Percentiles rank a stretch among this genome's conserved stretches.
Conservation (phyloP, 2,329 filamentous ascomycete species). For the Penicillium sp. region DNA sequence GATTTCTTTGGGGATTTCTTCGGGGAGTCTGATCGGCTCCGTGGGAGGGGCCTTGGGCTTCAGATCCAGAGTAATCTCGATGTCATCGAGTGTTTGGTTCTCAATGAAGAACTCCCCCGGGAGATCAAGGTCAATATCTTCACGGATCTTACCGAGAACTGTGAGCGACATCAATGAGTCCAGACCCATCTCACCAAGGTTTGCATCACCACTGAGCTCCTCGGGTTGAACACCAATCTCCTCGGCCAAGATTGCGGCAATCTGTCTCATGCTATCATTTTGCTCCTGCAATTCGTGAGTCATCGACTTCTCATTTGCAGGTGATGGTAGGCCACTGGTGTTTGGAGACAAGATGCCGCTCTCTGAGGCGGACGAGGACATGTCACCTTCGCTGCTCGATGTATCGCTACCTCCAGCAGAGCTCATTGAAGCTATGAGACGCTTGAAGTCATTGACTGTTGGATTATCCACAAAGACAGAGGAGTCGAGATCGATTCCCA, state of each 20-base stretch:
- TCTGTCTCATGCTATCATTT: conserved; percentile 39
- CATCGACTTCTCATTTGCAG: conserved; percentile 28
- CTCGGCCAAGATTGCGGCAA: conserved; percentile 42
- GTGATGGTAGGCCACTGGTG: conserved; percentile 32
- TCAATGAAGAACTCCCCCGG: conserved; percentile 46
- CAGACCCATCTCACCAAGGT: conserved; percentile 46
- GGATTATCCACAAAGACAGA: conserved; percentile 60
- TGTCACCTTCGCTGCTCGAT: conserved; percentile 31
- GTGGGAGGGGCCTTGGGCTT: conserved; percentile 34
- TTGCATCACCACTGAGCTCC: conserved; percentile 41
- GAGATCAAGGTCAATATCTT: conserved; percentile 43
- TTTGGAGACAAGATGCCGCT: conserved; percentile 37
- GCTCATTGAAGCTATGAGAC: conserved; percentile 46
- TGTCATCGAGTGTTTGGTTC: conserved; percentile 42
- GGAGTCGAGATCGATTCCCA: conserved; percentile 58
- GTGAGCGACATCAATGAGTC: conserved; percentile 48
- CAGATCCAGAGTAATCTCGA: conserved; percentile 40
- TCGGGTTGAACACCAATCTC: conserved; percentile 45
- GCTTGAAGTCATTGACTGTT: conserved; percentile 60
- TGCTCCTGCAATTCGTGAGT: conserved; percentile 15
- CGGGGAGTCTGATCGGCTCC: conserved; percentile 22
- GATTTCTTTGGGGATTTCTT: conserved; percentile 27
- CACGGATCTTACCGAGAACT: conserved; percentile 46
- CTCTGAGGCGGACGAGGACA: conserved; percentile 29
- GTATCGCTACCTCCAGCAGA: conserved; percentile 31